Conservation (phyloP, 225 moss, liverwort and hornwort genomes). For the Lunularia cruciata region DNA sequence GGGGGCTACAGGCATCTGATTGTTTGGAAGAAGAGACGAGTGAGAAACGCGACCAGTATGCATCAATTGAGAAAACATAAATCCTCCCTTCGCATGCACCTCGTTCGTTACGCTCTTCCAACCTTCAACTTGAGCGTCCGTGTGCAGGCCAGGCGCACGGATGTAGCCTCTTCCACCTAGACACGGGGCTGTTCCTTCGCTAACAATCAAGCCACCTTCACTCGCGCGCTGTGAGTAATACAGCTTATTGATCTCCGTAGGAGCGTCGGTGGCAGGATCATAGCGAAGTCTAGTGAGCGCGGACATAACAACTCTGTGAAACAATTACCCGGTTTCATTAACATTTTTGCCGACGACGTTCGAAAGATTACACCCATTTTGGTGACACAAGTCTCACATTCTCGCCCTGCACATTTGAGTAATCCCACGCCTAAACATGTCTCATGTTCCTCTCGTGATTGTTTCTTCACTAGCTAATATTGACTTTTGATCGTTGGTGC, state of each 20-base stretch:
- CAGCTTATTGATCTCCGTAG: slow-evolving; percentile 30
- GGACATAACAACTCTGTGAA: slow-evolving; percentile 47
- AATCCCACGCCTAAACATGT: too few relatives aligned
- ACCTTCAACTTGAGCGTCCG: slow-evolving; percentile 50
- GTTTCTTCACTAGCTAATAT: too few relatives aligned
- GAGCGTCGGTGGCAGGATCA: slow-evolving; percentile 44
- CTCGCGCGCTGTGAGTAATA: slow-evolving; percentile 45
- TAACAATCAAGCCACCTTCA: slow-evolving; percentile 39
- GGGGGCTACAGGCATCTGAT: slow-evolving; percentile 46
- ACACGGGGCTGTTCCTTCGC: slow-evolving; percentile 47
- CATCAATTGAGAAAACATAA: slow-evolving; percentile 52
- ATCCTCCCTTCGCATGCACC: slow-evolving; percentile 53
- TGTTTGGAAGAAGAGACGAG: slow-evolving; percentile 46
- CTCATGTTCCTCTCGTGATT: too few relatives aligned
- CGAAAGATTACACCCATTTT: too few relatives aligned
- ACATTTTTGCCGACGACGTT: too few relatives aligned
- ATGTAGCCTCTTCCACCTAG: slow-evolving; percentile 52
- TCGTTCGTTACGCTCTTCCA: slow-evolving; percentile 47
- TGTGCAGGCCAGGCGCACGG: slow-evolving; percentile 48
- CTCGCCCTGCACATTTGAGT: too few relatives aligned
- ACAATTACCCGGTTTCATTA: too few relatives aligned
- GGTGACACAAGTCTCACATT: too few relatives aligned
- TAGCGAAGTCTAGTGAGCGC: slow-evolving; percentile 47
- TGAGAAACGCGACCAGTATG: slow-evolving; percentile 54
- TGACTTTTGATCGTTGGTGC: too few relatives aligned